phyloP scores from a whole-genome alignment of 768 basidiomycete genomes.

The Termitomyces sp. region DNA sequence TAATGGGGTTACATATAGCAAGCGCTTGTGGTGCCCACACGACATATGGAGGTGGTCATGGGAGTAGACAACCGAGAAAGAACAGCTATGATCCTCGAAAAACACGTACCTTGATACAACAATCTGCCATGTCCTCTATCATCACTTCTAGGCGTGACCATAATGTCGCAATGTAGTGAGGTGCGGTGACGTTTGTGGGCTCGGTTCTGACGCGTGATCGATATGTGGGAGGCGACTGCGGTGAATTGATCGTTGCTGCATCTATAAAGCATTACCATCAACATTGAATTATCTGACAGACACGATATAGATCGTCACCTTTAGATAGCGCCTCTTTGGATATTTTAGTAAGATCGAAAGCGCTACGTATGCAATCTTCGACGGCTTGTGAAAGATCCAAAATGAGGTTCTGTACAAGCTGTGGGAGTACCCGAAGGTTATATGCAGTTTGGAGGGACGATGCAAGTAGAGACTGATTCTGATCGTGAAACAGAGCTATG shows the following conservation, averaged over 20 bases:
- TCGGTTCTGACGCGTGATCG: conserved; percentile 86
- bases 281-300: neutral
- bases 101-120: conserved; percentile 74
- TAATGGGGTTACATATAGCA: neutral
- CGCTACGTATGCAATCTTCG: conserved; percentile 69
- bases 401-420: conserved; percentile 75
- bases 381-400: conserved; percentile 79
- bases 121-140: conserved; percentile 84
- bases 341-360: conserved; percentile 85
- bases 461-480: conserved; percentile 90
- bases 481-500: conserved; percentile 4
- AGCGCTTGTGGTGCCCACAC: conserved; percentile 12
- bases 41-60: conserved; percentile 2
- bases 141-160: conserved; percentile 80
- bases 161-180: conserved; percentile 78
- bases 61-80: neutral
- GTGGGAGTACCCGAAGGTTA: conserved; percentile 82
- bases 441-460: conserved; percentile 95
- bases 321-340: conserved; percentile 81
- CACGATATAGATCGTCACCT: conserved; percentile 40
- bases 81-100: neutral
- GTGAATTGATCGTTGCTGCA: conserved; percentile 17
- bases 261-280: conserved; percentile 6
- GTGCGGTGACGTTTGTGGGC: conserved; percentile 82
- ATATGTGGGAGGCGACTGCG: conserved; percentile 52